phyloP scores from a whole-genome alignment of 2,329 filamentous ascomycete genomes.

The Rugonectria rugulosa region DNA sequence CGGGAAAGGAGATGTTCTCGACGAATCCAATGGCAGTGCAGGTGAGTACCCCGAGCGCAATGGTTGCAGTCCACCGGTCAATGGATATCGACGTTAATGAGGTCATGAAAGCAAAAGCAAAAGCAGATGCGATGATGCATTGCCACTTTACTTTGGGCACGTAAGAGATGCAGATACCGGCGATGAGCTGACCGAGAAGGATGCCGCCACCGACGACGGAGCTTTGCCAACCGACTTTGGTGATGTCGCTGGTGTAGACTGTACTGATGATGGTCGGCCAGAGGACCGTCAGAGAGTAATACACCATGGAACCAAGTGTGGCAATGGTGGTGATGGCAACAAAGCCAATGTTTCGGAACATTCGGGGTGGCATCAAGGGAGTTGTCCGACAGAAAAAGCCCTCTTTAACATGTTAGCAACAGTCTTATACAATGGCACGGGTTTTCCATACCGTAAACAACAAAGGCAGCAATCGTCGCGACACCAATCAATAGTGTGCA shows the following conservation, averaged over 20 bases:
- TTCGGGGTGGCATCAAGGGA: conserved; percentile 51
- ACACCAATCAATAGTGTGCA: conserved; percentile 48
- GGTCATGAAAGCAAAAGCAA: conserved; percentile 45
- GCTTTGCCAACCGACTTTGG: conserved; percentile 50
- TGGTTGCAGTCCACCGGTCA: conserved; percentile 39
- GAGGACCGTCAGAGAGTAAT: conserved; percentile 52
- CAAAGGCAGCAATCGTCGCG: conserved; percentile 44
- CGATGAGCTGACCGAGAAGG: conserved; percentile 48
- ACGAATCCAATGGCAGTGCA: conserved; percentile 45
- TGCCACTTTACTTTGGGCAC: conserved; percentile 48
- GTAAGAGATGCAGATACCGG: conserved; percentile 45
- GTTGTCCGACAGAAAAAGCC: conserved; percentile 44
- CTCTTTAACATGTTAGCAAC: conserved; percentile 36
- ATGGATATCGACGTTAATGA: conserved; percentile 39
- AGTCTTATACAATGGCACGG: background rate
- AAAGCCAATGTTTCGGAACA: conserved; percentile 51
- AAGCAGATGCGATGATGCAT: conserved; percentile 38
- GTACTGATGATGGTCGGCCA: conserved; percentile 51
- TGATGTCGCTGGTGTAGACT: conserved; percentile 47
- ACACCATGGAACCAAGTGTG: conserved; percentile 51
- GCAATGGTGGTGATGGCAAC: conserved; percentile 49
- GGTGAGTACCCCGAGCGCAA: conserved; percentile 43
- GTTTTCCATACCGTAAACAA: conserved; percentile 42
- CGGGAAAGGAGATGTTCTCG: conserved; percentile 51
- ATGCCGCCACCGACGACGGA: conserved; percentile 50